Evolutionary conservation across 2,329 filamentous ascomycete species (phyloP).

Genomic region (Exophiala sp.): DNA sequence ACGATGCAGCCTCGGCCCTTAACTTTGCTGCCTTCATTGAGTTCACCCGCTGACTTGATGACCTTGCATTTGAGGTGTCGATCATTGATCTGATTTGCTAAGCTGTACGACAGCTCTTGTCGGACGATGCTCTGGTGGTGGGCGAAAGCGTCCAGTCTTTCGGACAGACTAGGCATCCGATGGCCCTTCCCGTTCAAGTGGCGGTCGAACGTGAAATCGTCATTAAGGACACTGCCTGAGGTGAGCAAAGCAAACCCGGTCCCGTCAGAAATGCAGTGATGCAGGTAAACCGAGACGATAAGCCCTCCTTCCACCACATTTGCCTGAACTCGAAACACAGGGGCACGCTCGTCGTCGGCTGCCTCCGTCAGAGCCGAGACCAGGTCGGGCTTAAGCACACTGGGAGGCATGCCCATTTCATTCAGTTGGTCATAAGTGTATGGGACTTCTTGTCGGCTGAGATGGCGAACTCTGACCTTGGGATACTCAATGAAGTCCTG

Average conservation of each 20-base stretch:
- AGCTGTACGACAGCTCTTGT: constrained; percentile 22
- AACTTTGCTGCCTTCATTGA: constrained; percentile 2
- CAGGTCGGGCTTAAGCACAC: constrained; percentile 24
- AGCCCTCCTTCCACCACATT: constrained; percentile 28
- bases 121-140: constrained; percentile 21
- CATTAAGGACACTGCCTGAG: constrained; percentile 23
- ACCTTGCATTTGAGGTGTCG: constrained; percentile 19
- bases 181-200: constrained; percentile 13
- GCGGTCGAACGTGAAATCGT: constrained; percentile 22
- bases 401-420: constrained; percentile 20
- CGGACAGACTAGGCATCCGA: constrained; percentile 12
- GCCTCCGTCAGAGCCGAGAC: constrained; percentile 25
- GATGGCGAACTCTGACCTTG: constrained; percentile 17
- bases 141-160: constrained; percentile 23
- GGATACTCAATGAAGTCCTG: constrained; percentile 25
- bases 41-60: constrained; percentile 1
- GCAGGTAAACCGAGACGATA: constrained; percentile 27
- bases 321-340: constrained; percentile 26
- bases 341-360: constrained; percentile 21
- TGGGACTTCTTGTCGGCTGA: constrained; percentile 20
- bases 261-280: constrained; percentile 29
- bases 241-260: constrained; percentile 24
- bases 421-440: constrained; percentile 27
- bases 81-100: constrained; percentile 19
- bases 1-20: constrained; percentile 25